Evolutionary conservation across 306 rosid species (phyloP).

Genomic region (Astragalus glycyphyllos): DNA sequence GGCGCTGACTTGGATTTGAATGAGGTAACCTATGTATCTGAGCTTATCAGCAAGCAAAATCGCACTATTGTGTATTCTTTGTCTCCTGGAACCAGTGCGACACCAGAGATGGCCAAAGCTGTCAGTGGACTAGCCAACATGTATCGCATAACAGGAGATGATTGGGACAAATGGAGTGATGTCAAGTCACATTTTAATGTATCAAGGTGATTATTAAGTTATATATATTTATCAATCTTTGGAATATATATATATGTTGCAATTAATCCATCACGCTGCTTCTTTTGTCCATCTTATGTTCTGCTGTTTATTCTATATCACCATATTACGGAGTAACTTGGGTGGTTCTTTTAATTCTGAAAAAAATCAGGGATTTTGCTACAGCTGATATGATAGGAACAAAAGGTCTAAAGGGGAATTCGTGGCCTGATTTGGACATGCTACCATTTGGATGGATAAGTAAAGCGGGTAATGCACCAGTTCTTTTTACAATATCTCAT

Average conservation of each 20-base stretch:
- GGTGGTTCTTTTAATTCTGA: conserved; percentile 37
- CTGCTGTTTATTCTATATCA: conserved; percentile 7
- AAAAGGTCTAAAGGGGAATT: conserved; percentile 74
- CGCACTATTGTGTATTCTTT: conserved; percentile 78
- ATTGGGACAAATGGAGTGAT: conserved; percentile 88
- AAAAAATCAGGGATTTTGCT: conserved; percentile 68
- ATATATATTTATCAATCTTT: not conserved
- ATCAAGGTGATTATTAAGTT: conserved; percentile 63
- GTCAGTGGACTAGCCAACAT: conserved; percentile 78
- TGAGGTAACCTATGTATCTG: conserved; percentile 55
- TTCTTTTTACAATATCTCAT: conserved; percentile 11
- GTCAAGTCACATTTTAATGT: conserved; percentile 75
- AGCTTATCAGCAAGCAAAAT: conserved; percentile 72
- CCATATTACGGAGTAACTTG: conserved; percentile 6
- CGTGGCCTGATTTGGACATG: conserved; percentile 99
- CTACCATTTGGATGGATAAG: conserved; percentile 97
- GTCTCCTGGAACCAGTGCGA: conserved; percentile 87
- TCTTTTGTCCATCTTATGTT: conserved; percentile 16
- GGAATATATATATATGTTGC: not conserved
- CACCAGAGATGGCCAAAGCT: conserved; percentile 78
- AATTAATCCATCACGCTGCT: conserved; percentile 2
- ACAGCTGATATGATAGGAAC: conserved; percentile 79
- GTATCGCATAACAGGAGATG: conserved; percentile 96
- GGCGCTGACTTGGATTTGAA: conserved; percentile 86
- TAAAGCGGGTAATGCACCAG: conserved; percentile 60